A percentile compares a stretch with the other conserved stretches of the same genome.
Conservation (phyloP, 108 stramenopile species). For the Cyclotella sp. region DNA sequence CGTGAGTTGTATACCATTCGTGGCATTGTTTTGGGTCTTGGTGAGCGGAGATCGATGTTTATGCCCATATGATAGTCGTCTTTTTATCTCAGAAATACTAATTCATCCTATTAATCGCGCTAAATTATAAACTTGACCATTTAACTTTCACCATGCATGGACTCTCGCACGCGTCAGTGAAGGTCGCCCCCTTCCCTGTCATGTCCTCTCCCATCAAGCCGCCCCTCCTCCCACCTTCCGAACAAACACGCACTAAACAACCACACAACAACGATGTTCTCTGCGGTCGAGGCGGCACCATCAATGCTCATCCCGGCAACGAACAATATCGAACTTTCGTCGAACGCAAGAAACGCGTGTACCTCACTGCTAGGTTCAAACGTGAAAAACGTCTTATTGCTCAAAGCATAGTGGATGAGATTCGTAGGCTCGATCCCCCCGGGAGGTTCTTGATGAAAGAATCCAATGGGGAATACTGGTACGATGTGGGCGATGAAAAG, state of each 20-base stretch:
- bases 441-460: conserved; percentile 83
- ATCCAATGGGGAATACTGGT: conserved; percentile 59
- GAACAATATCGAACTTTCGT: conserved; percentile 66
- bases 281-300: conserved; percentile 54
- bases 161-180: not conserved
- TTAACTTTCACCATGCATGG: too few species aligned
- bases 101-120: too few species aligned
- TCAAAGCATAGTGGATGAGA: conserved; percentile 66
- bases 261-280: conserved; percentile 62
- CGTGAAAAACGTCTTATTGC: conserved; percentile 76
- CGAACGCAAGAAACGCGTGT: conserved; percentile 76
- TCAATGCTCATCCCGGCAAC: conserved; percentile 59
- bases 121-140: too few species aligned
- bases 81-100: too few species aligned
- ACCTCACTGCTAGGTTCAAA: conserved; percentile 51
- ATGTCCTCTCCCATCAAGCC: conserved; percentile 6
- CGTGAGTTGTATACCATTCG: too few species aligned
- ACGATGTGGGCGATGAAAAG: conserved; percentile 84
- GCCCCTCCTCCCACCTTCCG: conserved; percentile 12
- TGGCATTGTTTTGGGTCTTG: too few species aligned
- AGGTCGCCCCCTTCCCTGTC: not conserved
- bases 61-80: too few species aligned
- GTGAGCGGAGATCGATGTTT: too few species aligned
- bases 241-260: conserved; percentile 22
- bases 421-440: conserved; percentile 76